Conservation (phyloP, 2,329 filamentous ascomycete species). For the Cladosporium velox region DNA sequence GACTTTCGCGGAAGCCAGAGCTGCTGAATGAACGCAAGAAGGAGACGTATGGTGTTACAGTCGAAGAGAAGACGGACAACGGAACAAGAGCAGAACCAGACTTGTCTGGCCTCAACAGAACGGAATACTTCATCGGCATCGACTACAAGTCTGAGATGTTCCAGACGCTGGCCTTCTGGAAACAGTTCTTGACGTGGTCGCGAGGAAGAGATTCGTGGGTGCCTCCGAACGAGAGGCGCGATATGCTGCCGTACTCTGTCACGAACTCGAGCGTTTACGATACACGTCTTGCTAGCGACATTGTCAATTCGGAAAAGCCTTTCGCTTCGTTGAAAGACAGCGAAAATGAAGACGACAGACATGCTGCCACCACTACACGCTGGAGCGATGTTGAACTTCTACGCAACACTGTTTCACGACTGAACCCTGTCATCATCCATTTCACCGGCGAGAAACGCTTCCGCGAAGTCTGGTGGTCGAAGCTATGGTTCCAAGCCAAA, state of each 20-base stretch:
- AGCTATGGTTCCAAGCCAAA: constrained; percentile 36
- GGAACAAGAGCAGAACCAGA: constrained; percentile 27
- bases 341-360: constrained; percentile 20
- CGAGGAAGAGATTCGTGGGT: constrained; percentile 38
- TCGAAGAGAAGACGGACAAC: constrained; percentile 42
- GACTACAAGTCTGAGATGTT: constrained; percentile 52
- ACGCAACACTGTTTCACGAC: constrained; percentile 34
- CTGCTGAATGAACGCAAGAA: constrained; percentile 32
- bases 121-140: constrained; percentile 52
- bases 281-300: constrained; percentile 28
- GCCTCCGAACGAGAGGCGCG: constrained; percentile 15
- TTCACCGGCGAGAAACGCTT: constrained; percentile 36
- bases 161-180: constrained; percentile 42
- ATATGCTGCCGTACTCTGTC: constrained; percentile 15
- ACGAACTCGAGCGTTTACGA: constrained; percentile 25
- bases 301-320: constrained; percentile 29
- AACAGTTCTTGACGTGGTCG: constrained; percentile 38
- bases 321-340: constrained; percentile 27
- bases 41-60: constrained; percentile 37
- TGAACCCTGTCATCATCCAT: constrained; percentile 32
- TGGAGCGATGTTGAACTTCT: constrained; percentile 32
- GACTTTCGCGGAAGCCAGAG: constrained; percentile 44
- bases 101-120: constrained; percentile 41
- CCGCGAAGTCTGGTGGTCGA: constrained; percentile 35
- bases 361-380: constrained; percentile 1